Percentiles rank a stretch among this genome's conserved stretches.
Evolutionary conservation across 768 basidiomycete species (phyloP).

Genomic region (Termitomyces sp.): DNA sequence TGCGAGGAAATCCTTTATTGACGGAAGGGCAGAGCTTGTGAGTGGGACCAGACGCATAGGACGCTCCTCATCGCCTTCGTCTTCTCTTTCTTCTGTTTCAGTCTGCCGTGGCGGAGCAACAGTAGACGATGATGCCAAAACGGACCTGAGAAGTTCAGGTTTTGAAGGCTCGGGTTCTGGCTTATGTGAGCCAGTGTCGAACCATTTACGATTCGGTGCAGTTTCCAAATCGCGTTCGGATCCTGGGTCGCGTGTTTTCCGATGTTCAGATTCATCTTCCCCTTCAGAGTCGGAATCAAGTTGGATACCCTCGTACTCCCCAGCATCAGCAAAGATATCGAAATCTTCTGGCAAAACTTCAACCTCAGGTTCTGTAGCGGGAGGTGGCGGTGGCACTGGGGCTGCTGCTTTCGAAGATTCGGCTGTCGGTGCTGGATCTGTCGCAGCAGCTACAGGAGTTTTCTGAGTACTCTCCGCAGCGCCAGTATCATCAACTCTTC

Average conservation of each 20-base stretch:
- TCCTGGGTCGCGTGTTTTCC: background rate
- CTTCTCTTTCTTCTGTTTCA: conserved; percentile 34
- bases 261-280: conserved; percentile 31
- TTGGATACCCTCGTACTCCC: conserved; percentile 73
- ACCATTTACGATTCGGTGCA: conserved; percentile 34
- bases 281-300: conserved; percentile 50
- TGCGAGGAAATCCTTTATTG: conserved; percentile 77
- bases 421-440: background rate
- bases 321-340: conserved; percentile 85
- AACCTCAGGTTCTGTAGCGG: conserved; percentile 24
- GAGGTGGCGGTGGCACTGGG: conserved; percentile 2
- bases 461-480: conserved; percentile 14
- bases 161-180: conserved; percentile 20
- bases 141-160: conserved; percentile 10
- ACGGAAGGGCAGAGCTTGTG: conserved; percentile 74
- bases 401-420: background rate
- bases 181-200: conserved; percentile 31
- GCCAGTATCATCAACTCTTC: conserved; percentile 16
- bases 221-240: background rate
- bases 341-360: conserved; percentile 53
- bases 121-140: conserved; percentile 6
- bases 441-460: background rate
- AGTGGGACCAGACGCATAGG: conserved; percentile 66
- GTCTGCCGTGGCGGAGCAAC: conserved; percentile 4
- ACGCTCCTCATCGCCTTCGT: conserved; percentile 38